Conservation (phyloP, 2,329 filamentous ascomycete genomes). For the Claviceps arundinis region DNA sequence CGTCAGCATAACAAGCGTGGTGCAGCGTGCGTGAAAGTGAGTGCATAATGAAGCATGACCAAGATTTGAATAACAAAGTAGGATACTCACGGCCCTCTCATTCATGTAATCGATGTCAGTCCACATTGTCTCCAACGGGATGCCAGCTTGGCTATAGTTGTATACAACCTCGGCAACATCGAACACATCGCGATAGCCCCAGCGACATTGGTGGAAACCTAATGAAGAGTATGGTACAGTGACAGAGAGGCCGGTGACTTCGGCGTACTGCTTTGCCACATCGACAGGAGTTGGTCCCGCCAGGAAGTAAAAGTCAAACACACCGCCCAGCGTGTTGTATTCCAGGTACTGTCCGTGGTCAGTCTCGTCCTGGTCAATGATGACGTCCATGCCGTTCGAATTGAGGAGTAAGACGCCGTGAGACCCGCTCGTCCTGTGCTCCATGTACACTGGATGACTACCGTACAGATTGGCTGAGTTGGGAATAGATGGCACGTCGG, state of each 20-base stretch:
- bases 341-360: conserved; percentile 52
- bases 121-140: conserved; percentile 45
- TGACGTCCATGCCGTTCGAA: conserved; percentile 66
- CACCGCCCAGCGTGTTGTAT: conserved; percentile 66
- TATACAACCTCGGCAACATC: conserved; percentile 53
- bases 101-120: conserved; percentile 33
- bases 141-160: conserved; percentile 51
- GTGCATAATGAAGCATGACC: background rate
- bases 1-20: background rate
- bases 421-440: conserved; percentile 46
- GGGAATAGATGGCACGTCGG: conserved; percentile 50
- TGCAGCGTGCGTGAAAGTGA: background rate
- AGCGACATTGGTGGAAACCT: conserved; percentile 49
- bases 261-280: conserved; percentile 45
- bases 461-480: conserved; percentile 56
- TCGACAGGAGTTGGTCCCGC: conserved; percentile 44
- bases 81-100: conserved; percentile 10
- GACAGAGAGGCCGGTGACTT: conserved; percentile 40
- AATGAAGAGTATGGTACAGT: conserved; percentile 55
- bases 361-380: conserved; percentile 48
- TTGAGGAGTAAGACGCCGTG: conserved; percentile 59
- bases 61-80: background rate
- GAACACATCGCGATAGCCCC: conserved; percentile 51
- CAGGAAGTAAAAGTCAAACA: conserved; percentile 60
- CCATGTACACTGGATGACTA: conserved; percentile 62